Evolutionary conservation across 768 basidiomycete genomes (phyloP), one percentile per base, ranked within the genome.

Genomic region (Agrocybe praecox): DNA sequence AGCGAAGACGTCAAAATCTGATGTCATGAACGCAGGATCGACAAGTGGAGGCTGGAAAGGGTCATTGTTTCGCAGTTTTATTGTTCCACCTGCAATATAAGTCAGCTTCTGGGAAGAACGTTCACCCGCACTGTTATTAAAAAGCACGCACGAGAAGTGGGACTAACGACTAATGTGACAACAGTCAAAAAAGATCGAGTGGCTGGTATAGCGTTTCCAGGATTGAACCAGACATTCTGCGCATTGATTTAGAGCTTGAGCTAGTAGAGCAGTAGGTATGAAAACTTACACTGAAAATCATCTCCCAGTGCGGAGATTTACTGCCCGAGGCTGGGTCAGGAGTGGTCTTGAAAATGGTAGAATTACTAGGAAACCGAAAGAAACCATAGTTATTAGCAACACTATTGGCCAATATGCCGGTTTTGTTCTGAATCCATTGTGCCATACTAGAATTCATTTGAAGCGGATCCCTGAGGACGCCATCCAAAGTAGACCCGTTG

Each of bases 21-120:
- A 47, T 15, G 53, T 65, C 19, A 80, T 69, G 66, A 80, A 76
- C 46, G 75, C 74, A 3, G 82, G 80, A 61, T 87, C 74, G 63
- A 87, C 82, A 24, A 72, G 51, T 0, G 85, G 84, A 24, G 68
- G 42, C 22, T 69, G 70, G 65, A 83, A 82, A 15, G 82, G 74
- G 62, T 77, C 65, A n/a, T 69, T 71, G 22, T 78, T 76, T 36
- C 69, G 75, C 32, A 84, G 54, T 12, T 62, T 70, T 15, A 76
- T 55, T 11, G 63, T 66, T 19, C 76, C 76, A 52, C 73, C 75
- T 77, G 46, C 8, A 12, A 24, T 5, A 26, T 44, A 6, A 51
- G 19, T 52, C 17, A 10, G 29, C n/a, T 22, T 17, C 23, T 5
- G 4, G 26, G 33, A n/a, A n/a, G n/a, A n/a, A n/a, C n/a, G n/a